Conservation (phyloP, 2,329 filamentous ascomycete genomes). For the Ilyonectria robusta region DNA sequence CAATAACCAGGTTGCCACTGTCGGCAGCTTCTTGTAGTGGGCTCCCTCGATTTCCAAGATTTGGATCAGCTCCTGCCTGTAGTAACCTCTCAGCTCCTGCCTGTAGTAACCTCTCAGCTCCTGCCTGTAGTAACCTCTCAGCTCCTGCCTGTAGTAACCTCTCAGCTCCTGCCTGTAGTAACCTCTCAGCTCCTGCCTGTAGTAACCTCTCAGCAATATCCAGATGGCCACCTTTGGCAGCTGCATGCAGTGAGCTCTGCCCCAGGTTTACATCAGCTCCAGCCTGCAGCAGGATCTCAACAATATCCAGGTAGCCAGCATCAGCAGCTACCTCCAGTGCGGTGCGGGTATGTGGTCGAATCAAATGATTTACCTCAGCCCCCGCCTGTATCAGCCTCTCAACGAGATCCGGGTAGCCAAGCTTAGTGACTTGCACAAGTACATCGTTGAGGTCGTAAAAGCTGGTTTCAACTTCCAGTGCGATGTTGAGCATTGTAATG, state of each 20-base stretch:
- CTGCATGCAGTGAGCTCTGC: too few relatives aligned
- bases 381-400: neutral
- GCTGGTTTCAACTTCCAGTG: neutral
- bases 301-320: too few relatives aligned
- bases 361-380: neutral
- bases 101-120: conserved; percentile 4
- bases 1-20: too few relatives aligned
- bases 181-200: too few relatives aligned
- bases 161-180: too few relatives aligned
- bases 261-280: too few relatives aligned
- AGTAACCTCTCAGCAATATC: too few relatives aligned
- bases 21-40: neutral
- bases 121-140: too few relatives aligned
- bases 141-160: too few relatives aligned
- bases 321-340: neutral
- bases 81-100: neutral
- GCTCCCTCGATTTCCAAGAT: neutral
- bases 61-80: neutral
- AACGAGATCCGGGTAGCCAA: neutral
- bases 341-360: too few relatives aligned
- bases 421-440: neutral
- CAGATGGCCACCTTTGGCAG: too few relatives aligned
- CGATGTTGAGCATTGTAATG: neutral
- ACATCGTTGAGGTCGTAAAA: neutral
- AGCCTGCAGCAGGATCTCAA: too few relatives aligned